Base-by-base conservation (phyloP, 148 eudicot genomes). In the Nyssa sinensis region DNA sequence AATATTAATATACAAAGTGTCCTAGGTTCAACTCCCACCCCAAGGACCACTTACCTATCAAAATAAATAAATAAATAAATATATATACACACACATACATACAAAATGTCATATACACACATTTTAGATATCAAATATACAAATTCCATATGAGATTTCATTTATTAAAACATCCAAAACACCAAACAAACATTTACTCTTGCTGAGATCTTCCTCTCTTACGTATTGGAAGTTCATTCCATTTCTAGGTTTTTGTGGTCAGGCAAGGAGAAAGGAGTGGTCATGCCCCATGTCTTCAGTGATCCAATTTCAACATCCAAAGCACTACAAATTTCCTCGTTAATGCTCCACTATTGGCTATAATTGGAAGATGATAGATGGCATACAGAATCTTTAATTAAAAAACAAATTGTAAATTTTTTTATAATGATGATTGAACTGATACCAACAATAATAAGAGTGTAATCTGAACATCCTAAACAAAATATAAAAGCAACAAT, bases 1-100 rank as follows among this genome's bases (percentile, higher is more conserved):
- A 51, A 35, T 66, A 39, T 73, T 33, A 27, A 61, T 41, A 58
- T 3, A 39, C 27, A 13, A 73, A 75, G 25, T 23, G 33, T 57
- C 32, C n/a, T n/a, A n/a, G n/a, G n/a, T n/a, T n/a, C n/a, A n/a
- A n/a, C n/a, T n/a, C n/a, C n/a, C n/a, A n/a, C n/a, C n/a, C n/a
- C n/a, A n/a, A n/a, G n/a, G n/a, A n/a, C n/a, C n/a, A n/a, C n/a
- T n/a, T n/a, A n/a, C n/a, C n/a, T n/a, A n/a, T n/a, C n/a, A n/a
- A n/a, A n/a, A n/a, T n/a, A n/a, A n/a, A n/a, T n/a, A n/a, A n/a
- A n/a, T n/a, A n/a, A n/a, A n/a, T n/a, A n/a, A n/a, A n/a, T n/a
- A n/a, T n/a, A n/a, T n/a, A n/a, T n/a, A n/a, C n/a, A n/a, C n/a
- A n/a, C n/a, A n/a, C n/a, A n/a, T n/a, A n/a, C n/a, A n/a, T n/a